Evolutionary conservation across 345 rosid species (phyloP), one percentile per base, ranked within the genome.

Genomic region (Eutrema japonicum): DNA sequence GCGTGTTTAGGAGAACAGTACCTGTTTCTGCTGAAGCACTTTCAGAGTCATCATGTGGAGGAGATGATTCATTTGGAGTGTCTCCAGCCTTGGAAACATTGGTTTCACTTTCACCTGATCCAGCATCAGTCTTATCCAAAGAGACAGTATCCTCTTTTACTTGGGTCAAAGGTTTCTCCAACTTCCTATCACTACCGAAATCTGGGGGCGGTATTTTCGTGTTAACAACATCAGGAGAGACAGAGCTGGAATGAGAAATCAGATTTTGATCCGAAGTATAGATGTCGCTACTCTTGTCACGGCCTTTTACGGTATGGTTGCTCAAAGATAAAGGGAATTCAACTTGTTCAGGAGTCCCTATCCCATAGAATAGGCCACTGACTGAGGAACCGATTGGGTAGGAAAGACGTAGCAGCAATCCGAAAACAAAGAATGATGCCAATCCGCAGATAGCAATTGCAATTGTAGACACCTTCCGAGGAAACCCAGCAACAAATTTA

Each of bases 401-500:
- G 0, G 92, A 86, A 45, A 90, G 79, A 37, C 87, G 76, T 74
- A 91, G 74, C 85, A 79, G 78, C 36, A 96, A 88, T 54, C 88
- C 98, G 36, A 87, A 66, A 42, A 89, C 43, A 79, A 94, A 80
- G 77, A 92, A 86, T 45, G 82, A 40, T 11, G 96, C 90, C 57
- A 92, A 77, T 42, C 95, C 92, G 32, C 85, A 90, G 4, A 86
- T 78, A 13, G 89, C 79, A 57, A 83, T 81, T 27, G 81, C 79
- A 73, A 92, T 83, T 7, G 87, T 75, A n/a, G 93, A 82, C 56
- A 95, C 83, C 3, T 89, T 72, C 72, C 90, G 83, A 3, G 96
- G 94, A 65, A 87, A 83, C 0, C 78, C 77, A 58, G 82, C 73
- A 64, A 70, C 68, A 30, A 83, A 77, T 32, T 75, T 76, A 52